These are phyloP conservation scores for Plectranthus barbatus DNA, from an alignment of 257 asterid genomes.

Conservation along the genomic window DNA sequence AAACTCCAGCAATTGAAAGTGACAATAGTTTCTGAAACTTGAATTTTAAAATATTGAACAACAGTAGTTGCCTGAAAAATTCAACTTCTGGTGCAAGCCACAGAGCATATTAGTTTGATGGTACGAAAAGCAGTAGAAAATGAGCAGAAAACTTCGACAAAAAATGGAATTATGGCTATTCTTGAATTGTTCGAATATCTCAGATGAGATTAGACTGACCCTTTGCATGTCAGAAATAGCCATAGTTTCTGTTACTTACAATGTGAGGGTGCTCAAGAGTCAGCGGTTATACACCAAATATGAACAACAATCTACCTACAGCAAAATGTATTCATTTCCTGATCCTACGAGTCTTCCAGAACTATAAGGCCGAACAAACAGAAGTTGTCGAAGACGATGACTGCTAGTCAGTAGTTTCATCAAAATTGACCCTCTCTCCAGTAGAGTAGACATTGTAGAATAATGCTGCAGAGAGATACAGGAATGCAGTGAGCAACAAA, in stretches of 20 bases:
- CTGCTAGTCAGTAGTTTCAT: conserved; percentile 33
- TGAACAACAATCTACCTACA: conserved; percentile 1
- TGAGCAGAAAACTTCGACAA: background rate
- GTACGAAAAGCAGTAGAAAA: background rate
- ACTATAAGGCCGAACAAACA: background rate
- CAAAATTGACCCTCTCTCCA: conserved; percentile 79
- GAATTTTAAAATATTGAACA: background rate
- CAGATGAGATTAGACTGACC: background rate
- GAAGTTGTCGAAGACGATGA: background rate
- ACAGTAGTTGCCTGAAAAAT: conserved; percentile 1
- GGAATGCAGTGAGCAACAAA: conserved; percentile 66
- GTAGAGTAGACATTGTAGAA: conserved; percentile 70
- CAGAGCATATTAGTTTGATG: background rate
- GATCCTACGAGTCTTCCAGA: background rate
- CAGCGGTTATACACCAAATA: conserved; percentile 15
- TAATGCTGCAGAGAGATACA: conserved; percentile 65
- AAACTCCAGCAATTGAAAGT: background rate
- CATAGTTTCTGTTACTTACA: conserved; percentile 14
- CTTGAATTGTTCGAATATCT: background rate
- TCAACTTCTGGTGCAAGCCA: conserved; percentile 8
- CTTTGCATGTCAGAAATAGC: background rate
- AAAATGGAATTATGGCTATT: background rate
- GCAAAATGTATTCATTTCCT: background rate
- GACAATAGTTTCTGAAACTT: background rate
- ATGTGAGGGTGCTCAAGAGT: conserved; percentile 5